Percentiles rank a stretch among this genome's conserved stretches.
These are phyloP conservation scores for Entomortierella beljakovae DNA, from an alignment of 192 early-diverging fungal species.

Conservation along the genomic window DNA sequence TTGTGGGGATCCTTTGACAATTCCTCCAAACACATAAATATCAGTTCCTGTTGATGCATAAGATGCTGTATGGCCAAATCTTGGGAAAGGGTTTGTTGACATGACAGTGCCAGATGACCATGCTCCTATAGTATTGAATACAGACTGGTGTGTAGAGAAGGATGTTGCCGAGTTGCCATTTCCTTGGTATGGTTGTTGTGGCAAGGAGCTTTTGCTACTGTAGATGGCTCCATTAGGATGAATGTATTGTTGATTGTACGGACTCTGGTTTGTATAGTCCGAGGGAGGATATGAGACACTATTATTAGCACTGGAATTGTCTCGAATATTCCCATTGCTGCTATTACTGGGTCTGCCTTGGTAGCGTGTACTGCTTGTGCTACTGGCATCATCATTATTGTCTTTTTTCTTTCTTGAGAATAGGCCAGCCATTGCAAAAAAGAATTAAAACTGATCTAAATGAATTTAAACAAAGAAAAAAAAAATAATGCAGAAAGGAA, in stretches of 20 bases:
- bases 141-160: constrained; percentile 33
- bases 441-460: background rate
- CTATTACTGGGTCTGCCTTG: constrained; percentile 17
- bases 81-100: constrained; percentile 55
- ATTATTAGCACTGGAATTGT: constrained; percentile 26
- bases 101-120: constrained; percentile 33
- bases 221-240: constrained; percentile 7
- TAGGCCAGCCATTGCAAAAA: constrained; percentile 34
- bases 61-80: constrained; percentile 48
- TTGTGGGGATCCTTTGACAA: constrained; percentile 40
- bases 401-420: constrained; percentile 52
- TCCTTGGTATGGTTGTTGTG: constrained; percentile 13
- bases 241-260: constrained; percentile 10
- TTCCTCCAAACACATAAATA: constrained; percentile 57
- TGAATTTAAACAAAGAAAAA: background rate
- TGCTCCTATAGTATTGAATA: constrained; percentile 2
- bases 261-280: constrained; percentile 13
- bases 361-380: constrained; percentile 6
- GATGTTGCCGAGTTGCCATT: constrained; percentile 13
- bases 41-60: constrained; percentile 36
- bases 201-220: constrained; percentile 22
- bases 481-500: background rate
- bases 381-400: constrained; percentile 22
- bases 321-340: constrained; percentile 8
- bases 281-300: constrained; percentile 15